These are phyloP conservation scores for Aspergillus sojae DNA, from an alignment of 2,329 filamentous ascomycete species.

Conservation along the genomic window DNA sequence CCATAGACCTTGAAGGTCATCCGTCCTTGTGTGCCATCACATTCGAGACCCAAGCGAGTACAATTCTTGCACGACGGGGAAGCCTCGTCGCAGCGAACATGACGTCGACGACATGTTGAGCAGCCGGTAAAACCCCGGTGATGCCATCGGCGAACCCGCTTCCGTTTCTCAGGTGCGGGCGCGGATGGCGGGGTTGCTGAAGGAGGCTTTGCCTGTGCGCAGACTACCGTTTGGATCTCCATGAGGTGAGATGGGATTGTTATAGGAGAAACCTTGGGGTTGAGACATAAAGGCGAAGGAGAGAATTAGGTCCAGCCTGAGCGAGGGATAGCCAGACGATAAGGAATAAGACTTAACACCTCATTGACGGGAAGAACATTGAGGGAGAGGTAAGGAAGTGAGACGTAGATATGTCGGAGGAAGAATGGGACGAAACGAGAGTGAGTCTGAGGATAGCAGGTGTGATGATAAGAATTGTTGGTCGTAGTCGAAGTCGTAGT, in stretches of 20 bases:
- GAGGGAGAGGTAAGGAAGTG: neutral
- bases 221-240: constrained; percentile 32
- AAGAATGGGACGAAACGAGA: neutral
- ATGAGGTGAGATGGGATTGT: constrained; percentile 23
- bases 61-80: constrained; percentile 44
- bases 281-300: constrained; percentile 29
- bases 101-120: constrained; percentile 43
- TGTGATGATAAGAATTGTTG: neutral
- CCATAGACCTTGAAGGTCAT: constrained; percentile 44
- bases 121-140: constrained; percentile 47
- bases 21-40: constrained; percentile 37
- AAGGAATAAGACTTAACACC: neutral
- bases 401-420: neutral
- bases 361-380: neutral
- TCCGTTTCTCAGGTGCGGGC: constrained; percentile 27
- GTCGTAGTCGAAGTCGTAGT: neutral
- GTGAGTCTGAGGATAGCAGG: neutral
- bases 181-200: constrained; percentile 16
- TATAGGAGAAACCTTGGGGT: constrained; percentile 10
- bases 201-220: constrained; percentile 20
- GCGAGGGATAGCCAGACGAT: constrained; percentile 1
- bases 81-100: constrained; percentile 42
- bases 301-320: neutral
- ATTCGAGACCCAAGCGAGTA: constrained; percentile 35
- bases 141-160: constrained; percentile 44